phyloP scores from a whole-genome alignment of 257 asterid genomes.

The Jasminum sambac region DNA sequence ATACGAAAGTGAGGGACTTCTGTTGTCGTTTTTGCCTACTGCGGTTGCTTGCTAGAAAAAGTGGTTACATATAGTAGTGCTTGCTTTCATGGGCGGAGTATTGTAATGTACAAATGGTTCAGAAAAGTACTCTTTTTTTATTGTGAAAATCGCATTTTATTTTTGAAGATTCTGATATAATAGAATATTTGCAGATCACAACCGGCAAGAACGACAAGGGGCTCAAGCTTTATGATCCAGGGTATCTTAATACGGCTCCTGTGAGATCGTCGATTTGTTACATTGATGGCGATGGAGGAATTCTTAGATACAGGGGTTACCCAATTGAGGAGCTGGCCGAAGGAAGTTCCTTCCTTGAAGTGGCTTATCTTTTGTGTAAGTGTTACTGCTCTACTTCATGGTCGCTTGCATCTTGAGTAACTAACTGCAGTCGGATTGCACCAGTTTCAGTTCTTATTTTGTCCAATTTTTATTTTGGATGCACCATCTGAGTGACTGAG shows the following conservation, averaged over 20 bases:
- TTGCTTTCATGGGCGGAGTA: background rate
- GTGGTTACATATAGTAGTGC: background rate
- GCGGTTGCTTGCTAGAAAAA: background rate
- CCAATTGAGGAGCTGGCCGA: slow-evolving; percentile 97
- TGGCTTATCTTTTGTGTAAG: slow-evolving; percentile 94
- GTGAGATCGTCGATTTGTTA: slow-evolving; percentile 89
- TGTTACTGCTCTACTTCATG: background rate
- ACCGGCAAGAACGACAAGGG: slow-evolving; percentile 81
- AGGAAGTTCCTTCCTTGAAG: slow-evolving; percentile 89
- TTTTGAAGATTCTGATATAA: slow-evolving; percentile 25
- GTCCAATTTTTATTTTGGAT: background rate
- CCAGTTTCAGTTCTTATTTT: background rate
- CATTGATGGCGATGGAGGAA: slow-evolving; percentile 96
- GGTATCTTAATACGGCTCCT: slow-evolving; percentile 96
- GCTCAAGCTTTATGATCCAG: slow-evolving; percentile 96
- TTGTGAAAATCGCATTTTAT: background rate
- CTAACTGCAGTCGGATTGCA: background rate
- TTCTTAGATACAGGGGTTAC: slow-evolving; percentile 93
- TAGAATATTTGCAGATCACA: slow-evolving; percentile 56
- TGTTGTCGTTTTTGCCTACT: background rate
- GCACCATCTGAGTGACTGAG: background rate
- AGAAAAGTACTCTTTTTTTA: background rate
- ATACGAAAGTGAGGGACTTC: background rate
- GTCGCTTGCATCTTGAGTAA: background rate
- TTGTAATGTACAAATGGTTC: background rate